Evolutionary conservation across 2,329 filamentous ascomycete genomes (phyloP).

Genomic region (Blastomyces emzantsi): DNA sequence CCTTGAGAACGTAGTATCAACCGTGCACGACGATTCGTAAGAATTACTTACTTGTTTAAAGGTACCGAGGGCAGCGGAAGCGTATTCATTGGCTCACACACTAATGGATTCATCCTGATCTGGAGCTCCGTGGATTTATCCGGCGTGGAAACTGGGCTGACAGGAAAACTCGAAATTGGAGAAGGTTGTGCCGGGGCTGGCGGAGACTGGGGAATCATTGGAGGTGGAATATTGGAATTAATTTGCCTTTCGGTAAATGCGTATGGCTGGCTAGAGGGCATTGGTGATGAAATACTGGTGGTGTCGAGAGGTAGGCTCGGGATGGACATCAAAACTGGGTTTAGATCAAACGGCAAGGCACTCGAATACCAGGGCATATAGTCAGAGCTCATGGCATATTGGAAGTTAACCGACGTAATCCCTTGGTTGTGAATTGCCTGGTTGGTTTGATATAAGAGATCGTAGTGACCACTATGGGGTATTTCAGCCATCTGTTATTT

Average conservation of each 20-base stretch:
- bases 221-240: conserved; percentile 14
- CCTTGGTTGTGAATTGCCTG: conserved; percentile 11
- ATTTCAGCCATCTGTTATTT: conserved; percentile 18
- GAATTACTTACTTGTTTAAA: conserved; percentile 33
- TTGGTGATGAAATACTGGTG: conserved; percentile 22
- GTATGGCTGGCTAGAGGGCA: conserved; percentile 25
- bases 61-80: conserved; percentile 32
- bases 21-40: neutral
- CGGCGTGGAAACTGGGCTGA: conserved; percentile 26
- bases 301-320: conserved; percentile 33
- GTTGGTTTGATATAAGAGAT: conserved; percentile 72
- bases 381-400: conserved; percentile 34
- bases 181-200: conserved; percentile 21
- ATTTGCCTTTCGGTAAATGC: conserved; percentile 24
- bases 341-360: conserved; percentile 33
- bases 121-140: conserved; percentile 20
- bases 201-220: conserved; percentile 9
- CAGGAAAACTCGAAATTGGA: conserved; percentile 17
- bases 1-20: neutral
- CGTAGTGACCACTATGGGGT: conserved; percentile 66
- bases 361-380: conserved; percentile 31
- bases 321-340: conserved; percentile 34
- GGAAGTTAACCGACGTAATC: conserved; percentile 33
- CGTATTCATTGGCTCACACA: conserved; percentile 34
- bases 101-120: conserved; percentile 36